These are phyloP conservation scores for Knufia fluminis DNA, from an alignment of 2,329 filamentous ascomycete species.

Conservation along the genomic window DNA sequence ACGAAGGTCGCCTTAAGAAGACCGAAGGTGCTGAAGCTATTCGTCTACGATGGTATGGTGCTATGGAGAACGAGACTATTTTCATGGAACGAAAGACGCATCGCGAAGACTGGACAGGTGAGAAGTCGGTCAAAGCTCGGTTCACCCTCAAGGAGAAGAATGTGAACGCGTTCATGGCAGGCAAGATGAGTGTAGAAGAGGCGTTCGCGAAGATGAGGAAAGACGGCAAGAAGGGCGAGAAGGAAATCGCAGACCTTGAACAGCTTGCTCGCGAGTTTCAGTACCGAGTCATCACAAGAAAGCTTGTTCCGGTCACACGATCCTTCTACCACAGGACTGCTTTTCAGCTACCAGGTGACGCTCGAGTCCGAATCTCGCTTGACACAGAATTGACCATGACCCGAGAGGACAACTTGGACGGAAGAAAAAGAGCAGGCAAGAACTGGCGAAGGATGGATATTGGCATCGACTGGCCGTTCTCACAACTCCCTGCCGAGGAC, in stretches of 20 bases:
- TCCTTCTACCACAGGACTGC: conserved; percentile 98
- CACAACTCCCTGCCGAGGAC: conserved; percentile 74
- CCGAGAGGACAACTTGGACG: conserved; percentile 90
- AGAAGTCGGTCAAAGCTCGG: conserved; percentile 96
- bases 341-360: conserved; percentile 93
- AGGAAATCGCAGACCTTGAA: conserved; percentile 83
- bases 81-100: conserved; percentile 98
- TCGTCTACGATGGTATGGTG: conserved; percentile 92
- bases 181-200: conserved; percentile 72
- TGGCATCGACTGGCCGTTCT: conserved; percentile 90
- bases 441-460: conserved; percentile 98
- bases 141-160: conserved; percentile 97
- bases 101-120: conserved; percentile 96
- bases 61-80: conserved; percentile 89
- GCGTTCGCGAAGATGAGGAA: conserved; percentile 96
- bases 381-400: conserved; percentile 94
- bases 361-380: conserved; percentile 88
- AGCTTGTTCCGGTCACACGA: conserved; percentile 78
- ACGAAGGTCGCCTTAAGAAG: conserved; percentile 91
- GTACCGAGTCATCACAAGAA: conserved; percentile 80
- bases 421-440: conserved; percentile 61
- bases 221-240: conserved; percentile 86
- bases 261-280: conserved; percentile 85
- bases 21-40: conserved; percentile 96
- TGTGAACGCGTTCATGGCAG: conserved; percentile 79